Evolutionary conservation across 75 land plant genomes (phyloP).

Genomic region (Picea glauca): DNA sequence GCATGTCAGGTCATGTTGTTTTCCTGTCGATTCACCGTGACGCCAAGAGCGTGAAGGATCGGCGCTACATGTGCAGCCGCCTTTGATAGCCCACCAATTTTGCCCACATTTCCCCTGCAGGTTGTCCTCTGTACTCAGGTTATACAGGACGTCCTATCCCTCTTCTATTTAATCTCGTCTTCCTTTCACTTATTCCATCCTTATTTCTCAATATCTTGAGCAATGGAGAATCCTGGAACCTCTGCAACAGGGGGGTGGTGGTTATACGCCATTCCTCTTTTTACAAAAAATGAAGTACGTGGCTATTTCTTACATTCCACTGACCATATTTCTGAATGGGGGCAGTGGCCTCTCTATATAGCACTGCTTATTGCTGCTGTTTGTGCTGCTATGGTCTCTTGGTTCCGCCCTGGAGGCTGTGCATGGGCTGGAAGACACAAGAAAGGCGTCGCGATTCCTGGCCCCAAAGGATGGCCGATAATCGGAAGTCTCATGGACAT

Average conservation of each 20-base stretch:
- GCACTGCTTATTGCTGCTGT: neutral
- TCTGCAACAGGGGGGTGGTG: constrained; percentile 20
- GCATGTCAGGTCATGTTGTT: no score
- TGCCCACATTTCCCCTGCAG: no score
- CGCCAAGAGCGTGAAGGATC: no score
- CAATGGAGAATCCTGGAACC: neutral
- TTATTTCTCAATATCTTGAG: no score
- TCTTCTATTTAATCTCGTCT: no score
- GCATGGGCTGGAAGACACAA: constrained; percentile 41
- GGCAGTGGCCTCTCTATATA: constrained; percentile 3
- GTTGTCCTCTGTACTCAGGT: no score
- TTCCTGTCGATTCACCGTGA: no score
- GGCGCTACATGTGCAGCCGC: no score
- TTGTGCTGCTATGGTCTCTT: constrained; percentile 6
- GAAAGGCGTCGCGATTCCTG: constrained; percentile 6
- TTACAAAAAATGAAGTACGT: constrained; percentile 11
- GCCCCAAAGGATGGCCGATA: constrained; percentile 39
- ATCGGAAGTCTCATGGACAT: constrained; percentile 35
- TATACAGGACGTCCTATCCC: no score
- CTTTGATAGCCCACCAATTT: no score
- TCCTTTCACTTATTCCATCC: no score
- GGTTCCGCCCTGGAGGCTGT: constrained; percentile 50
- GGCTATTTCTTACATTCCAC: neutral
- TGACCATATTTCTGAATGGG: constrained; percentile 9
- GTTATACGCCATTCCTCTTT: constrained; percentile 36